Base-by-base conservation (phyloP, 306 rosid species). In the Bauhinia variegata region DNA sequence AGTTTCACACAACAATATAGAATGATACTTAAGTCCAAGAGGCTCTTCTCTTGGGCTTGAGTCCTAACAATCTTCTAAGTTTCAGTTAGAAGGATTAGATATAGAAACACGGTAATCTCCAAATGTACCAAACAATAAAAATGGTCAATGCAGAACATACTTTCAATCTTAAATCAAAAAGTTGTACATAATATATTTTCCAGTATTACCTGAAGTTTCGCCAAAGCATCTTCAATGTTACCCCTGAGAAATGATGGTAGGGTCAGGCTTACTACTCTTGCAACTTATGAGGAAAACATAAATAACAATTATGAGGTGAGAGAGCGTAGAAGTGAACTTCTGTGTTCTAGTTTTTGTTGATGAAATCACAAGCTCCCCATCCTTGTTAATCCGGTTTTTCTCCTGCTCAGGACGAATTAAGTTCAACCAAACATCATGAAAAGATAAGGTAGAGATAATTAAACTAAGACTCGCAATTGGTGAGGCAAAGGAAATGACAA, bases 351-450 rank as follows among this genome's bases (percentile, higher is more conserved):
- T 92, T 82, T 77, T 92, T 28, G 98, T 92, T 43, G 96, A 92
- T 54, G 98, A 87, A 70, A 92, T 86, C 78, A 92, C 98, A 47
- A 89, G 98, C 66, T 92, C 98, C 63, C 96, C 96, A 54, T 92
- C 98, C 82, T 84, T 87, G 83, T 89, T 87, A 54, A 92, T 87
- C 13, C 96, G 93, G 68, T 92, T 92, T 77, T 92, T 92, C 82
- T 92, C 98, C 98, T 89, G 82, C 60, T 23, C 65, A 79, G 57
- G 46, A 78, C 66, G 69, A 71, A 75, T 61, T 49, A 33, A 72
- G 36, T 67, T 65, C 44, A 38, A 5, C 44, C 47, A 65, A 70
- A 41, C 23, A 63, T 54, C 30, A 19, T 34, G 46, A 54, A 52
- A 73, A 73, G 36, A 55, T 11, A 47, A 54, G 39, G 57, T 48